These are phyloP conservation scores for Ascochyta lentis DNA, from an alignment of 2,329 filamentous ascomycete species.

Conservation along the genomic window DNA sequence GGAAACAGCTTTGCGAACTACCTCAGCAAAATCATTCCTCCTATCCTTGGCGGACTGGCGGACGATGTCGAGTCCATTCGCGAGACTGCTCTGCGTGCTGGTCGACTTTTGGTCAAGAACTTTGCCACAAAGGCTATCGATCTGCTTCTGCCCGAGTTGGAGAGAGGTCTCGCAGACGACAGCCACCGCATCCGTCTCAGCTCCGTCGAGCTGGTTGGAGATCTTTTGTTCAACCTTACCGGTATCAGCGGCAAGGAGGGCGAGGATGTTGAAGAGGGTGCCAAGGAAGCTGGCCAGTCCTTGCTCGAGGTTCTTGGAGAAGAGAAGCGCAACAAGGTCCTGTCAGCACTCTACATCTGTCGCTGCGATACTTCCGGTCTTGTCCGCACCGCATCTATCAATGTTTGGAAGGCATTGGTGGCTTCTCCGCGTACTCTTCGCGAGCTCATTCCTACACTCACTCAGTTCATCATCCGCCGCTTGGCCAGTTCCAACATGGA, in stretches of 20 bases:
- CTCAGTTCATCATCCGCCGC: slow-evolving; percentile 90
- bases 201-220: slow-evolving; percentile 95
- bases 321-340: slow-evolving; percentile 94
- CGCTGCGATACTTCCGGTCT: slow-evolving; percentile 94
- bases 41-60: slow-evolving; percentile 90
- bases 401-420: slow-evolving; percentile 96
- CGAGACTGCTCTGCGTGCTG: slow-evolving; percentile 93
- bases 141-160: slow-evolving; percentile 89
- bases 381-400: slow-evolving; percentile 86
- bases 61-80: slow-evolving; percentile 97
- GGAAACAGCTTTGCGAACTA: slow-evolving; percentile 98
- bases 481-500: slow-evolving; percentile 97
- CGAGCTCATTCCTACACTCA: slow-evolving; percentile 92
- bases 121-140: slow-evolving; percentile 96
- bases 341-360: slow-evolving; percentile 97
- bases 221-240: slow-evolving; percentile 95
- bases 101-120: slow-evolving; percentile 95
- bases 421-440: slow-evolving; percentile 91
- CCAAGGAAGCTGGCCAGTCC: slow-evolving; percentile 88
- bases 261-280: slow-evolving; percentile 78
- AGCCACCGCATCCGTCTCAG: slow-evolving; percentile 97
- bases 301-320: slow-evolving; percentile 92
- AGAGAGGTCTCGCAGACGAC: slow-evolving; percentile 95
- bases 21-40: slow-evolving; percentile 91
- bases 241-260: slow-evolving; percentile 84